Percentiles rank a stretch among this genome's conserved stretches.
Conservation (phyloP, 768 basidiomycete species). For the Leccinum variicolor region DNA sequence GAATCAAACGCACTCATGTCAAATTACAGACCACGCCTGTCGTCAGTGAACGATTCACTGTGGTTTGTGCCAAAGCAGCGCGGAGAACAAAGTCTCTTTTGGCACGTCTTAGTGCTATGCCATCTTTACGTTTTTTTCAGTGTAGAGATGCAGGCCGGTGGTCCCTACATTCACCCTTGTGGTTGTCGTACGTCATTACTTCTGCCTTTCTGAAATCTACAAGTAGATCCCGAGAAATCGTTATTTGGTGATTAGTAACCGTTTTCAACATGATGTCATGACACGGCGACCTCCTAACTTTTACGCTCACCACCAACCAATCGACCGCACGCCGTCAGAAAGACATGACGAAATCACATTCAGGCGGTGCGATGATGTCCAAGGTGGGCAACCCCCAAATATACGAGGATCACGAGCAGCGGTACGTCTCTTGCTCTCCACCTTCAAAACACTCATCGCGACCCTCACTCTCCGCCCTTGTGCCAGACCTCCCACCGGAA, state of each 20-base stretch:
- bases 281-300: neutral
- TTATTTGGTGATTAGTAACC: neutral
- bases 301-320: neutral
- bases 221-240: neutral
- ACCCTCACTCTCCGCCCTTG: neutral
- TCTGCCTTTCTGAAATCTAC: neutral
- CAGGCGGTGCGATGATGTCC: slow-evolving; percentile 45
- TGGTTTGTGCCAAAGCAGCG: slow-evolving; percentile 37
- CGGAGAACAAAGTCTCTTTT: slow-evolving; percentile 22
- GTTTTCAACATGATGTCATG: slow-evolving; percentile 14
- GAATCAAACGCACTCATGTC: slow-evolving; percentile 32
- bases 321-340: neutral
- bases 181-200: neutral
- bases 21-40: slow-evolving; percentile 29
- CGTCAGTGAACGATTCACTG: slow-evolving; percentile 4
- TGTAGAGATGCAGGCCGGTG: slow-evolving; percentile 30
- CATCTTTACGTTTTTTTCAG: slow-evolving; percentile 20
- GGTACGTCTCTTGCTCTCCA: slow-evolving; percentile 28
- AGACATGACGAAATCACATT: slow-evolving; percentile 19
- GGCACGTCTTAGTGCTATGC: slow-evolving; percentile 30
- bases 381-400: slow-evolving; percentile 48
- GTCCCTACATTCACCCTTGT: slow-evolving; percentile 20
- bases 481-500: slow-evolving; percentile 18
- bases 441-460: neutral
- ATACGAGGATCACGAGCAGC: slow-evolving; percentile 48